Evolutionary conservation across 2,329 filamentous ascomycete species (phyloP), one percentile per base, ranked within the genome.

Genomic region (Monilinia vaccinii-corymbosi): DNA sequence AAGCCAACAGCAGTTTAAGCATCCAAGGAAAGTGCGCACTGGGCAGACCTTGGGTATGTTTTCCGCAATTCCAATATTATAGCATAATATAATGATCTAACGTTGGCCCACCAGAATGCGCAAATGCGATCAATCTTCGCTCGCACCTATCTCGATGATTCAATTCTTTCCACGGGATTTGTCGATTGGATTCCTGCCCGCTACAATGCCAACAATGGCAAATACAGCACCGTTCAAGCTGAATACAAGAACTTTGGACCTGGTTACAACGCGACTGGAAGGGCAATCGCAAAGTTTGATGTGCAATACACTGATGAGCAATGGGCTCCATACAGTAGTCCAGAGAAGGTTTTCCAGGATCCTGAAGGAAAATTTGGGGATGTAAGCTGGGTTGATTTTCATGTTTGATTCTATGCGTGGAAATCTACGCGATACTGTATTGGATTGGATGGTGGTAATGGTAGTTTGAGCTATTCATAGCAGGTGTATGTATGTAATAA

Each of bases 41-140:
- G 0, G 81, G 81, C 3, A 68, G 81, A 25, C 80, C 80, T 1
- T 83, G 81, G 76, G 61, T 62, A 50, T 23, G 51, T 18, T 38
- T 23, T 14, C 44, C 4, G 16, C 10, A 11, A 11, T 45, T 7
- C 11, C 42, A 25, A n/a, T 32, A 32, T 21, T 5, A 23, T 2
- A 18, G 9, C n/a, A n/a, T 2, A 52, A 25, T 23, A 16, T 1
- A 32, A 44, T 31, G 28, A 44, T 31, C 38, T 55, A 55, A 55
- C n/a, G 8, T 16, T 53, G 0, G 16, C n/a, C 14, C 21, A 56
- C 47, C 11, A 62, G 60, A 83, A 83, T 64, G 71, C 75, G 1
- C 71, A 73, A 48, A 77, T 81, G 63, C 74, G 78, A n/a, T 76
- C 76, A 14, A 76, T 83, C 49, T 82, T 82, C 62, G 75, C 77